A percentile compares a stretch with the other conserved stretches of the same genome.
Conservation (phyloP, 345 rosid genomes). For the Corchorus olitorius region DNA sequence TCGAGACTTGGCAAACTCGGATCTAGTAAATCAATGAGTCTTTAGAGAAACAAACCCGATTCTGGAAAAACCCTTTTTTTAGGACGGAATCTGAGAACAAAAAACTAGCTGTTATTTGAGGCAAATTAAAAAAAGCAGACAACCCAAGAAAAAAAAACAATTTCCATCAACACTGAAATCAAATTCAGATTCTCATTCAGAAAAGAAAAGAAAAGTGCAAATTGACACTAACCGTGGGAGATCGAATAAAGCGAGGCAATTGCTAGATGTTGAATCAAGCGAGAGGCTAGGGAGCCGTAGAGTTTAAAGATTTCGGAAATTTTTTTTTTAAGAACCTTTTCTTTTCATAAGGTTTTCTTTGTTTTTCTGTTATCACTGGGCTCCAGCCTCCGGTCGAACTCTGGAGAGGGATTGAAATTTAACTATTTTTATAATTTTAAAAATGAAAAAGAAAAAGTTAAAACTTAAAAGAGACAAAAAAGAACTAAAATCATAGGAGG, state of each 20-base stretch:
- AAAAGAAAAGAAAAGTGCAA: neutral
- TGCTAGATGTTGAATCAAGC: neutral
- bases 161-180: neutral
- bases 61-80: neutral
- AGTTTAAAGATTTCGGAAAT: neutral
- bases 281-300: neutral
- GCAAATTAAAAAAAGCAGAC: neutral
- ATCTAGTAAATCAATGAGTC: constrained; percentile 27
- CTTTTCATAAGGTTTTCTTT: neutral
- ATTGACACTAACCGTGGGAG: neutral
- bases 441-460: neutral
- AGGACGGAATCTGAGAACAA: neutral
- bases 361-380: neutral
- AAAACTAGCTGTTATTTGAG: neutral
- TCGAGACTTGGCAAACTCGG: constrained; percentile 17
- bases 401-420: neutral
- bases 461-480: too few species aligned
- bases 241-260: neutral
- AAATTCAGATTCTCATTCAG: neutral
- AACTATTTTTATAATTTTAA: neutral
- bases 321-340: neutral
- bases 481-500: too few species aligned
- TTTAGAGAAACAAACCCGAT: constrained; percentile 5
- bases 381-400: neutral
- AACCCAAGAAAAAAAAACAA: neutral